phyloP scores from a whole-genome alignment of 805 yeast genomes.

The Kuraishia molischiana region DNA sequence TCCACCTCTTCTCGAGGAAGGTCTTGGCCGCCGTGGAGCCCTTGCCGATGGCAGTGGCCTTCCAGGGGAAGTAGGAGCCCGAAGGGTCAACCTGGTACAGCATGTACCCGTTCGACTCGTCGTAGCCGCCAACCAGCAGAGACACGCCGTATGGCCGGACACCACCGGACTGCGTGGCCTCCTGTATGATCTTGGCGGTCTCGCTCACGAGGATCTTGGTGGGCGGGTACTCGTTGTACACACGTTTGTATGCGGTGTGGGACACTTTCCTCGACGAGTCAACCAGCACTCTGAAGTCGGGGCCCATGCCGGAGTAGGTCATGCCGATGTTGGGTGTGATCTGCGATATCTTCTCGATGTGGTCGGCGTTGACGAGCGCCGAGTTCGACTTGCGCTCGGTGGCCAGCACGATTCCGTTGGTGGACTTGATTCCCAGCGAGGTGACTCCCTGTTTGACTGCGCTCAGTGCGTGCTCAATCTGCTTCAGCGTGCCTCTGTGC shows the following conservation, averaged over 20 bases:
- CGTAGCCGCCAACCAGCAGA: conserved; percentile 87
- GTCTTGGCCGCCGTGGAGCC: conserved; percentile 96
- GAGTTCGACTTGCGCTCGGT: conserved; percentile 90
- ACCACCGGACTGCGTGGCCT: conserved; percentile 98
- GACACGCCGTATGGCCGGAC: conserved; percentile 99
- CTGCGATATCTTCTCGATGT: conserved; percentile 66
- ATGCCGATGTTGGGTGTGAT: conserved; percentile 95
- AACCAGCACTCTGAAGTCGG: conserved; percentile 90
- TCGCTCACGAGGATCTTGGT: conserved; percentile 90
- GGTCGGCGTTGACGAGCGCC: conserved; percentile 62
- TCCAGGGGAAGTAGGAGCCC: conserved; percentile 98
- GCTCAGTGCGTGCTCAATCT: conserved; percentile 93
- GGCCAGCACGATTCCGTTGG: conserved; percentile 93
- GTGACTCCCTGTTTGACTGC: conserved; percentile 98
- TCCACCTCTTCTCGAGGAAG: conserved; percentile 96
- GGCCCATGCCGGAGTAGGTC: conserved; percentile 98
- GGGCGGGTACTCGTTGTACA: conserved; percentile 96
- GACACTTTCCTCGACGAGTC: conserved; percentile 92
- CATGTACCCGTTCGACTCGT: conserved; percentile 58
- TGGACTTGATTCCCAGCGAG: conserved; percentile 85
- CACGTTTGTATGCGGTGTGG: conserved; percentile 84
- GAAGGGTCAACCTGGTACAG: conserved; percentile 97
- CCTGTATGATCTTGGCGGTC: conserved; percentile 94
- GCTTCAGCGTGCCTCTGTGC: conserved; percentile 87
- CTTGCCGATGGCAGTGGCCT: conserved; percentile 97